Conservation (phyloP, 2,329 filamentous ascomycete genomes). For the Calonectria ilicicola region DNA sequence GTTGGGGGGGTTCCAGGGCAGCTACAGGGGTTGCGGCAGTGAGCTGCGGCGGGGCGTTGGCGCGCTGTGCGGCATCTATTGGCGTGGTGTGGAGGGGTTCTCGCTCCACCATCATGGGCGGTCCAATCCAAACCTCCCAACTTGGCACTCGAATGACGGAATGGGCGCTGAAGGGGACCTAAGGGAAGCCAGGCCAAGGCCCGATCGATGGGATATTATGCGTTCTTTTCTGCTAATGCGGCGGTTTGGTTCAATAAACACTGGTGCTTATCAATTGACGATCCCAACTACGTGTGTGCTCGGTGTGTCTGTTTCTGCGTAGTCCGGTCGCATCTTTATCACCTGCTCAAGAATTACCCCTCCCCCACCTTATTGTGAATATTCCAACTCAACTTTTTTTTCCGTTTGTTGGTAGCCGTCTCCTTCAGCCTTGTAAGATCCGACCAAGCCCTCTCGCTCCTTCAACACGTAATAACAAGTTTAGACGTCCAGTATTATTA, state of each 20-base stretch:
- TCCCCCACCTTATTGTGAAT: conserved; percentile 37
- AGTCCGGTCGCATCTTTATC: conserved; percentile 26
- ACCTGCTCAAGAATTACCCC: conserved; percentile 39
- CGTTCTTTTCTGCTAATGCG: conserved; percentile 25
- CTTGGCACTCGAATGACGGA: conserved; percentile 21
- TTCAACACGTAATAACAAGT: not conserved
- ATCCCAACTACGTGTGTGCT: conserved; percentile 6
- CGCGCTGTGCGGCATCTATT: conserved; percentile 5
- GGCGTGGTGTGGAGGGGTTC: conserved; percentile 26
- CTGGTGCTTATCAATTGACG: conserved; percentile 37
- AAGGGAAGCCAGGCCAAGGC: conserved; percentile 13
- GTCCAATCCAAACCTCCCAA: conserved; percentile 18
- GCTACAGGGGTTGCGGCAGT: conserved; percentile 17
- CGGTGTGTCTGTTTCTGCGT: conserved; percentile 34
- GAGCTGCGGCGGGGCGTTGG: conserved; percentile 7
- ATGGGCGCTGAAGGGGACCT: conserved; percentile 14
- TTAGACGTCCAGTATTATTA: not conserved
- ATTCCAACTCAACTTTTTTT: conserved; percentile 7
- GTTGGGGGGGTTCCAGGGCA: conserved; percentile 5
- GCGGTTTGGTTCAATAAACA: not conserved
- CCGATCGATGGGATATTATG: conserved; percentile 19
- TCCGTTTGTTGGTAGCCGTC: not conserved
- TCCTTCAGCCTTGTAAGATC: not conserved
- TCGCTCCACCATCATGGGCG: conserved; percentile 6
- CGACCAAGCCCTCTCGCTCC: conserved; percentile 11